phyloP scores from a whole-genome alignment of 2,329 filamentous ascomycete species.

The Colletotrichum phormii region DNA sequence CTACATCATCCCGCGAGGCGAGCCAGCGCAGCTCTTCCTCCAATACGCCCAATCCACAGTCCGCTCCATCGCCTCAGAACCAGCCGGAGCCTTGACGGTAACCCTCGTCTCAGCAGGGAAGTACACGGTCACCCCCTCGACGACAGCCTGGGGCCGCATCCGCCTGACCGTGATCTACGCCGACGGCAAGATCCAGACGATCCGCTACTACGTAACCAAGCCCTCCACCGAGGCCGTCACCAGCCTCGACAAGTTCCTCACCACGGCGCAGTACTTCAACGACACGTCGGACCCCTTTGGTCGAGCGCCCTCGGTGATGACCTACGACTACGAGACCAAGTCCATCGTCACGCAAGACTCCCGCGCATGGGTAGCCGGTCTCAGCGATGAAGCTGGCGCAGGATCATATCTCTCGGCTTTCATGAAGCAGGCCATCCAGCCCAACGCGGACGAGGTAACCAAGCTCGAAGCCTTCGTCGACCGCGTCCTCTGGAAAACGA shows the following conservation, averaged over 20 bases:
- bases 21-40: slow-evolving; percentile 58
- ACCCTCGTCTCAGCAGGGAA: slow-evolving; percentile 19
- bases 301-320: slow-evolving; percentile 65
- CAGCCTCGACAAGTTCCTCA: slow-evolving; percentile 64
- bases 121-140: slow-evolving; percentile 57
- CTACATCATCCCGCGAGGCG: slow-evolving; percentile 62
- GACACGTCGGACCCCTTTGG: slow-evolving; percentile 64
- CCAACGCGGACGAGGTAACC: slow-evolving; percentile 58
- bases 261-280: slow-evolving; percentile 63
- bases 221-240: slow-evolving; percentile 54
- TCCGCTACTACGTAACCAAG: slow-evolving; percentile 68
- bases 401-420: slow-evolving; percentile 65
- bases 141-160: slow-evolving; percentile 60
- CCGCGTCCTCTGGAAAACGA: slow-evolving; percentile 59
- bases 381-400: slow-evolving; percentile 70
- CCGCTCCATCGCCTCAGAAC: slow-evolving; percentile 51
- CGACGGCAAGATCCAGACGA: slow-evolving; percentile 60
- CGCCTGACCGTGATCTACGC: slow-evolving; percentile 60
- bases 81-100: slow-evolving; percentile 51
- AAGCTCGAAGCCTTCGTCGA: slow-evolving; percentile 66
- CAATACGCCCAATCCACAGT: slow-evolving; percentile 51
- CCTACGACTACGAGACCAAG: slow-evolving; percentile 63
- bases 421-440: slow-evolving; percentile 65
- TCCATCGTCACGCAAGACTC: slow-evolving; percentile 57
- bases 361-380: slow-evolving; percentile 68